Evolutionary conservation across 2,329 filamentous ascomycete genomes (phyloP).

Genomic region (Aureobasidium subglaciale): DNA sequence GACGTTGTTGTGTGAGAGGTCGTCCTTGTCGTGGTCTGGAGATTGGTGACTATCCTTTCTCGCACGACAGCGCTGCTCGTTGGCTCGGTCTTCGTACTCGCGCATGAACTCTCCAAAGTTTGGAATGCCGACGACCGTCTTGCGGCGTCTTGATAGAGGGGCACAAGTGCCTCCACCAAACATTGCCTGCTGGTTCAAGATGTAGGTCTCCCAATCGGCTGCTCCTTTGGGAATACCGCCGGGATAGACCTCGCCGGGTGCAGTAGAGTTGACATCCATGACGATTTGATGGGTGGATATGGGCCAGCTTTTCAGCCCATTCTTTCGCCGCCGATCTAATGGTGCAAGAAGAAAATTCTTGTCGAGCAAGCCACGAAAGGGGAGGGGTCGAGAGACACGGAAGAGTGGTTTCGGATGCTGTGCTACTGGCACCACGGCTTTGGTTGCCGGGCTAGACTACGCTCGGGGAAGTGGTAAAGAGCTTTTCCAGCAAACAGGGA

Average conservation of each 20-base stretch:
- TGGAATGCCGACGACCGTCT: slow-evolving; percentile 6
- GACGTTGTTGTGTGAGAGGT: background rate
- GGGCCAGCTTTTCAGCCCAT: slow-evolving; percentile 12
- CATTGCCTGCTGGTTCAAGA: slow-evolving; percentile 5
- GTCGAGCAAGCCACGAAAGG: background rate
- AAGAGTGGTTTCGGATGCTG: slow-evolving; percentile 8
- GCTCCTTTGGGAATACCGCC: slow-evolving; percentile 1
- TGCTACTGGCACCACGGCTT: background rate
- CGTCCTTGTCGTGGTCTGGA: background rate
- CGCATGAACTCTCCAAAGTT: background rate
- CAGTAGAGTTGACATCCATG: background rate
- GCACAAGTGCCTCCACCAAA: background rate
- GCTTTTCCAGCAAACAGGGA: slow-evolving; percentile 9
- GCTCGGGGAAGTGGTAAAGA: slow-evolving; percentile 5
- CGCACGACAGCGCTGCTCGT: background rate
- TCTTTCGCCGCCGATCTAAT: background rate
- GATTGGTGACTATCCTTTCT: slow-evolving; percentile 2
- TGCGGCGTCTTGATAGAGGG: background rate
- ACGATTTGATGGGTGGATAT: background rate
- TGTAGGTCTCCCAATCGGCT: background rate
- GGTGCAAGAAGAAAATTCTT: background rate
- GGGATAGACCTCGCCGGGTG: background rate
- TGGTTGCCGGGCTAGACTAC: background rate
- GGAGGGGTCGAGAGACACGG: slow-evolving; percentile 3
- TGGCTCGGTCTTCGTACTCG: background rate